Conservation (phyloP, 179 eudicot species). For the Sideroxylon spinosum region DNA sequence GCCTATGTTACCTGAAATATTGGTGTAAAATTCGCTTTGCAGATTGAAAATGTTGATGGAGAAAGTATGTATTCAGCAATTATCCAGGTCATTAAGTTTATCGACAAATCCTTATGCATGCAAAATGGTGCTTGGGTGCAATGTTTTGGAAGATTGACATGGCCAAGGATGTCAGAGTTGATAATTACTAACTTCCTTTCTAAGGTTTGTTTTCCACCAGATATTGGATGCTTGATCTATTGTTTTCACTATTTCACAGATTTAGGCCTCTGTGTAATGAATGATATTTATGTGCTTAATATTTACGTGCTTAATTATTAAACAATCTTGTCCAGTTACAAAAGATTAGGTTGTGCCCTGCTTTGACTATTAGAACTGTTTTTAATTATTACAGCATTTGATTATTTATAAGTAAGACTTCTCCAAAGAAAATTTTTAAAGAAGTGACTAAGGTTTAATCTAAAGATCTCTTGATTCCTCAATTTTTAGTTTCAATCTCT, state of each 20-base stretch:
- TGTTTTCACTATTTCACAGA: not conserved
- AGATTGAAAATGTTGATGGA: conserved; percentile 50
- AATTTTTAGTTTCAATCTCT: not conserved
- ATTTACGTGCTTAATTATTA: not conserved
- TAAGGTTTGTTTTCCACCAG: conserved; percentile 44
- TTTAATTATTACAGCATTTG: not conserved
- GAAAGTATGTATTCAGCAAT: conserved; percentile 56
- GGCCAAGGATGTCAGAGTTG: conserved; percentile 96
- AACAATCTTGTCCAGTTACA: not conserved
- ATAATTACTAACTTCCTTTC: conserved; percentile 81
- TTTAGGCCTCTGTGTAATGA: not conserved
- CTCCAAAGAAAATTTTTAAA: not conserved
- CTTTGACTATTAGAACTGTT: not conserved
- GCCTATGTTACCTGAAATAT: not conserved
- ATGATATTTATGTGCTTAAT: not conserved
- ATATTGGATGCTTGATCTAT: not conserved
- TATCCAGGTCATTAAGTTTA: conserved; percentile 53
- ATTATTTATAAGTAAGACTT: not conserved
- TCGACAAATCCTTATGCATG: conserved; percentile 56
- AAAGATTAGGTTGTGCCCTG: not conserved
- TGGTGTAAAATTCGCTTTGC: conserved; percentile 18
- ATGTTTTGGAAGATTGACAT: conserved; percentile 83
- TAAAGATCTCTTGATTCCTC: not conserved
- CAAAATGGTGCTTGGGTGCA: conserved; percentile 67
- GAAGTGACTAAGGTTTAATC: not conserved